Percentiles rank a stretch among this genome's conserved stretches.
These are phyloP conservation scores for Arachis stenosperma DNA, from an alignment of 306 rosid species.

Conservation along the genomic window DNA sequence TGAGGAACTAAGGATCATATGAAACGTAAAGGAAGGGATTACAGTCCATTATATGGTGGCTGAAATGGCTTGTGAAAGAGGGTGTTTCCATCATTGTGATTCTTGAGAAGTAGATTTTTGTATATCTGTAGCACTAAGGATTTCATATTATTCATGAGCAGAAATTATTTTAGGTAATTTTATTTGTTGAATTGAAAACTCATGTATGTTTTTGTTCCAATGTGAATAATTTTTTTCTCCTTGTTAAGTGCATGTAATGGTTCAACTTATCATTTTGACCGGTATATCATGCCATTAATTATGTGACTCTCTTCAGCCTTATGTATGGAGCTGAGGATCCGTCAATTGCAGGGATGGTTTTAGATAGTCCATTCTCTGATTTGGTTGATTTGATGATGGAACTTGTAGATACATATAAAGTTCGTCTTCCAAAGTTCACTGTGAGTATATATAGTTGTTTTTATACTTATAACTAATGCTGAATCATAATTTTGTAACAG, in stretches of 20 bases:
- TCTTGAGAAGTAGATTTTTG: slow-evolving; percentile 19
- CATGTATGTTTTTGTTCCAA: slow-evolving; percentile 11
- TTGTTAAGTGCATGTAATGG: slow-evolving; percentile 7
- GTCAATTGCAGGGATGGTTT: slow-evolving; percentile 96
- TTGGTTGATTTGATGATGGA: slow-evolving; percentile 99
- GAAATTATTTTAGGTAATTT: not conserved
- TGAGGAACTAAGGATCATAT: slow-evolving; percentile 15
- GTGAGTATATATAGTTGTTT: slow-evolving; percentile 59
- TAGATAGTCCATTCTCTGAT: slow-evolving; percentile 97
- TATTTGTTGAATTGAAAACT: slow-evolving; percentile 9
- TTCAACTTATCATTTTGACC: slow-evolving; percentile 14
- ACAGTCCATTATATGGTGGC: slow-evolving; percentile 24
- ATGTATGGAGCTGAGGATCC: slow-evolving; percentile 99
- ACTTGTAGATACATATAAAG: slow-evolving; percentile 87
- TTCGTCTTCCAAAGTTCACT: slow-evolving; percentile 96
- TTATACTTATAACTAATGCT: slow-evolving; percentile 19
- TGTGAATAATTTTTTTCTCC: slow-evolving; percentile 19
- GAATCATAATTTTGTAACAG: slow-evolving; percentile 5
- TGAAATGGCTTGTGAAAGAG: slow-evolving; percentile 34
- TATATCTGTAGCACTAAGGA: slow-evolving; percentile 15
- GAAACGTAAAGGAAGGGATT: slow-evolving; percentile 17
- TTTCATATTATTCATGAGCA: slow-evolving; percentile 11
- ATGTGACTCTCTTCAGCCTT: slow-evolving; percentile 69
- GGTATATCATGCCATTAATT: slow-evolving; percentile 39
- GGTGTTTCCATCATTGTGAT: slow-evolving; percentile 18